These are phyloP conservation scores for Chaetomiaceae sp. DNA, from an alignment of 2,329 filamentous ascomycete species.

Conservation along the genomic window DNA sequence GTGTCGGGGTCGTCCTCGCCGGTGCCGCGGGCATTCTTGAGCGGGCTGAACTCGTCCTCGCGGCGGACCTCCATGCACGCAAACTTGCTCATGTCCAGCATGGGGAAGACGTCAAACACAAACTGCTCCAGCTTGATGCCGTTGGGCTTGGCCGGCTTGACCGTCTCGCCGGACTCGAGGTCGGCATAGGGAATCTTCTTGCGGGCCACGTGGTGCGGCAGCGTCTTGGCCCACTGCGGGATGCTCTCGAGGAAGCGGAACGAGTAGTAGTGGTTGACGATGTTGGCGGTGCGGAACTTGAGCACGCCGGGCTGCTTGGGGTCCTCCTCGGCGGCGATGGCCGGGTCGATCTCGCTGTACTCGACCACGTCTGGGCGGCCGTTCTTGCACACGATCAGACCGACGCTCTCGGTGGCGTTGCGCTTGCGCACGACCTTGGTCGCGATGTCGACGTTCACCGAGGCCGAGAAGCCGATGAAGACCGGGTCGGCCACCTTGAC, in stretches of 20 bases:
- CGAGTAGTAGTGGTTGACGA: constrained; percentile 99
- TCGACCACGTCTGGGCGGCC: constrained; percentile 96
- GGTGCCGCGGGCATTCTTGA: constrained; percentile 85
- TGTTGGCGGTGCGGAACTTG: constrained; percentile 97
- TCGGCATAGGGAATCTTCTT: constrained; percentile 97
- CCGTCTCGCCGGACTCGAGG: constrained; percentile 66
- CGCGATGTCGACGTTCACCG: constrained; percentile 86
- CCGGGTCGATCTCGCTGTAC: constrained; percentile 92
- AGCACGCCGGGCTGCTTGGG: constrained; percentile 73
- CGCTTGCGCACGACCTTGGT: constrained; percentile 99
- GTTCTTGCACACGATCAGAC: constrained; percentile 90
- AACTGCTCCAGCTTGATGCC: constrained; percentile 99
- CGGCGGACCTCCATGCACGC: constrained; percentile 93
- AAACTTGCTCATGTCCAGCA: constrained; percentile 81
- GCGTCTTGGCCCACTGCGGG: constrained; percentile 75
- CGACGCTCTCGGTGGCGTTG: constrained; percentile 91
- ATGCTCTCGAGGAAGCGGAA: constrained; percentile 89
- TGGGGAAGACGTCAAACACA: constrained; percentile 96
- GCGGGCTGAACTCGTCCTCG: constrained; percentile 95
- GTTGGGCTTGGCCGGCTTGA: constrained; percentile 93
- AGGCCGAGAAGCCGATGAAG: constrained; percentile 90
- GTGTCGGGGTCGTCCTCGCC: constrained; percentile 93
- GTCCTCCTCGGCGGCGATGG: constrained; percentile 85
- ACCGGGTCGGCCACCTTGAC: constrained; percentile 96
- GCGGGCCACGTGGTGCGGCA: constrained; percentile 91